These are phyloP conservation scores for Lumnitzera littorea DNA, from an alignment of 345 rosid species.

Conservation along the genomic window DNA sequence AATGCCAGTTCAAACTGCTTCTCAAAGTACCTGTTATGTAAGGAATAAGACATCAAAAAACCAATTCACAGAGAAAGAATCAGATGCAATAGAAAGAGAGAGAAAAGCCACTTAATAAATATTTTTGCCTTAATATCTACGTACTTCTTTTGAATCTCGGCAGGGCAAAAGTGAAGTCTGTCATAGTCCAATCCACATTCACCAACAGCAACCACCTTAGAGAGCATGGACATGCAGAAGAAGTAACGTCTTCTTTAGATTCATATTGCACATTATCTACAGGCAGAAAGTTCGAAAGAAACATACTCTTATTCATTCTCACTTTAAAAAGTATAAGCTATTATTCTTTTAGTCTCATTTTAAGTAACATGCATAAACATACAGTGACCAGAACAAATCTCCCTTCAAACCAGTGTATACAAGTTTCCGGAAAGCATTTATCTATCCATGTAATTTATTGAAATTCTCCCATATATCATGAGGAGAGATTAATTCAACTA, in stretches of 20 bases:
- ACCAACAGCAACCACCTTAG: slow-evolving; percentile 89
- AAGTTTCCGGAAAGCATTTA: too few species aligned
- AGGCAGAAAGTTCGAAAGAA: too few species aligned
- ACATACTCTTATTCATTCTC: too few species aligned
- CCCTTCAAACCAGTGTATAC: too few species aligned
- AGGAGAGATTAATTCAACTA: background rate
- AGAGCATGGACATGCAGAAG: slow-evolving; percentile 7
- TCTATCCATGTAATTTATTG: too few species aligned
- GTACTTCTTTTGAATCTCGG: slow-evolving; percentile 77
- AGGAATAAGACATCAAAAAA: slow-evolving; percentile 7
- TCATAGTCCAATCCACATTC: slow-evolving; percentile 98
- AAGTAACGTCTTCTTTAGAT: background rate
- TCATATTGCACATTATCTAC: background rate
- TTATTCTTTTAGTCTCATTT: too few species aligned
- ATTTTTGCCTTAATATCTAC: slow-evolving; percentile 16
- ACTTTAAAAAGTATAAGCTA: too few species aligned
- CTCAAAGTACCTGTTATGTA: slow-evolving; percentile 63
- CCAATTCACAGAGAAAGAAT: background rate
- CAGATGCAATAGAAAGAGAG: background rate
- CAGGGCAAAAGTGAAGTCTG: slow-evolving; percentile 88
- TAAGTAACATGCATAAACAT: too few species aligned
- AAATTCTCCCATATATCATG: too few species aligned
- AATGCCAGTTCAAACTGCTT: slow-evolving; percentile 92
- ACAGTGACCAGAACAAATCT: too few species aligned
- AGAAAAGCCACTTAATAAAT: background rate